Evolutionary conservation across 1,284 basidiomycete genomes (phyloP), one percentile per base, ranked within the genome.

Genomic region (Stygiomarasmius scandens): DNA sequence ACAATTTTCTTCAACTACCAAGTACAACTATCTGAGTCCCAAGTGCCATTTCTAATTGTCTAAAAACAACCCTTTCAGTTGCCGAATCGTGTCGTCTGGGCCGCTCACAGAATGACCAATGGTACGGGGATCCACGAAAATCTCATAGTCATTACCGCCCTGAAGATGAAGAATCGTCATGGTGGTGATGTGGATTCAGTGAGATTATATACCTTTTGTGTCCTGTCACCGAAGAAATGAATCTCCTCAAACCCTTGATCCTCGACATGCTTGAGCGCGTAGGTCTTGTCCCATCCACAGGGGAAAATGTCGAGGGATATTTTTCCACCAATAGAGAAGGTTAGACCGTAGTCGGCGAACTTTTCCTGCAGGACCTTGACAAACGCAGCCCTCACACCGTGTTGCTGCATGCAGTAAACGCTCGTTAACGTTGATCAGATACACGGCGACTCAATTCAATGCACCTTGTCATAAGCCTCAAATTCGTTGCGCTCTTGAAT

Each of bases 171-270:
- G 19, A 36, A 38, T 53, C 23, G 12, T 24, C 11, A 22, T 20
- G 27, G 60, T 29, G 14, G 12, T n/a, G 32, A 25, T 32, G 29
- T 32, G 12, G 29, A 29, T 19, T 36, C n/a, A 29, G 32, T 24
- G 32, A 24, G 34, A n/a, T 19, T 22, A 62, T 80, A 60, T 63
- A 88, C 95, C 80, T 86, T 69, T 68, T 87, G 80, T 0, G 92
- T 94, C 74, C 94, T 98, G 80, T 99, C 96, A 46, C 96, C 96
- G 67, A 98, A 96, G 83, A 99, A 99, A 77, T 98, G 95, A 52
- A 99, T 97, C 71, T 96, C 92, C 51, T 93, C 89, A 71, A 97
- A 99, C 1, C 84, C 82, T 68, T 96, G 95, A 59, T 84, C 78
- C 62, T 87, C 87, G 44, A 99, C 87, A 63, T 93, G 93, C 32